phyloP scores from a whole-genome alignment of 305 asterid genomes.

The Solanum hybrid region DNA sequence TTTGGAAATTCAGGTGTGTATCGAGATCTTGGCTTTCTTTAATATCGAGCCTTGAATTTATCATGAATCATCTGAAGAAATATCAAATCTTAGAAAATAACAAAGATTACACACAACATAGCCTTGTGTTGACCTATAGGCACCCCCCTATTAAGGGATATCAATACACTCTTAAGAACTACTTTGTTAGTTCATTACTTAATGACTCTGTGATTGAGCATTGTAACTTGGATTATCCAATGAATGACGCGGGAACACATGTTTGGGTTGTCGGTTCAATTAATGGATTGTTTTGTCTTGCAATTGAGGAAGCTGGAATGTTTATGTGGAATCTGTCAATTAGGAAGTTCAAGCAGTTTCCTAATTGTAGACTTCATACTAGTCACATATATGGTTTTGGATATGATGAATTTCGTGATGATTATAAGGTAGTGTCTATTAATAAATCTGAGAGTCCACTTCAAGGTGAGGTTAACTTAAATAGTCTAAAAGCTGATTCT shows the following conservation, averaged over 20 bases:
- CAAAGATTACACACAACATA: background rate
- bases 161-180: background rate
- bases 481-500: background rate
- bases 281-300: background rate
- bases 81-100: background rate
- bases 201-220: background rate
- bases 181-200: background rate
- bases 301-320: background rate
- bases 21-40: background rate
- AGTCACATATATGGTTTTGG: background rate
- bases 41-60: background rate
- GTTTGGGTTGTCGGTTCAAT: background rate
- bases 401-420: background rate
- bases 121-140: background rate
- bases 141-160: conserved; percentile 11
- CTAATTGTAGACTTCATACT: background rate
- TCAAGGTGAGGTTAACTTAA: background rate
- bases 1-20: background rate
- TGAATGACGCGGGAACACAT: background rate
- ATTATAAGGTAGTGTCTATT: background rate
- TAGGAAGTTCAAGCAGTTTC: background rate
- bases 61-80: background rate
- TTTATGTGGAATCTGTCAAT: background rate
- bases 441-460: background rate
- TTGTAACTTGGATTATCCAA: too few species aligned